Evolutionary conservation across 1,284 basidiomycete genomes (phyloP).

Genomic region (Puccinia hordei): DNA sequence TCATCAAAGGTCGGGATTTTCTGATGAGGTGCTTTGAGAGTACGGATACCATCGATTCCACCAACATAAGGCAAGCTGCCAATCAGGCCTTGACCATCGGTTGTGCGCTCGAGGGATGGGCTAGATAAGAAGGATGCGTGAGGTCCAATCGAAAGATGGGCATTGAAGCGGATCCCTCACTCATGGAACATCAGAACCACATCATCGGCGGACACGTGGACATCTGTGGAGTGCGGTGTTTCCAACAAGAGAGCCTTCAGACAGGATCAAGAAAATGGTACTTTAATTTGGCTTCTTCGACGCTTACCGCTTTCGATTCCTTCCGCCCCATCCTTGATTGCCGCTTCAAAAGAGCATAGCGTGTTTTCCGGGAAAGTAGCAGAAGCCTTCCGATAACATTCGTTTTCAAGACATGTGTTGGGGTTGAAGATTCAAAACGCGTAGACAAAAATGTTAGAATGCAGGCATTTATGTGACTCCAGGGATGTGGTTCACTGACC

Average conservation of each 20-base stretch:
- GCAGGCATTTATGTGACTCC: no score
- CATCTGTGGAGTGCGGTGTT: conserved; percentile 79
- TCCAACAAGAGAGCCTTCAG: background rate
- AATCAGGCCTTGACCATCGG: conserved; percentile 63
- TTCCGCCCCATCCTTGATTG: conserved; percentile 87
- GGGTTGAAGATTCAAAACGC: no score
- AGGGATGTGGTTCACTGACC: background rate
- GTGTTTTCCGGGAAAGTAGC: conserved; percentile 84
- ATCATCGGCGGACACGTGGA: conserved; percentile 87
- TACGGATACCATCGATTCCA: conserved; percentile 80
- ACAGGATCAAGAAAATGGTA: conserved; percentile 73
- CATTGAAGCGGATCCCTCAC: conserved; percentile 62
- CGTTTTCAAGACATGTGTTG: no score
- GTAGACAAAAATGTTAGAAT: no score
- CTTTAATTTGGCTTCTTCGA: conserved; percentile 64
- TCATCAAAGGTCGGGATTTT: conserved; percentile 81
- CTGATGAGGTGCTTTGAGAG: conserved; percentile 72
- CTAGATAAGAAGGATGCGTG: conserved; percentile 29
- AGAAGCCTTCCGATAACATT: conserved; percentile 67
- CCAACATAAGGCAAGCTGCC: conserved; percentile 11
- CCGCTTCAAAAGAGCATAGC: conserved; percentile 84
- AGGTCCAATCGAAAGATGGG: background rate
- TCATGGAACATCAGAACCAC: conserved; percentile 96
- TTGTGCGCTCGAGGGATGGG: conserved; percentile 62
- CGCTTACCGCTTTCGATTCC: conserved; percentile 82